These are phyloP conservation scores for Lophiostoma macrostomum DNA, from an alignment of 495 filamentous ascomycete genomes.

Conservation along the genomic window DNA sequence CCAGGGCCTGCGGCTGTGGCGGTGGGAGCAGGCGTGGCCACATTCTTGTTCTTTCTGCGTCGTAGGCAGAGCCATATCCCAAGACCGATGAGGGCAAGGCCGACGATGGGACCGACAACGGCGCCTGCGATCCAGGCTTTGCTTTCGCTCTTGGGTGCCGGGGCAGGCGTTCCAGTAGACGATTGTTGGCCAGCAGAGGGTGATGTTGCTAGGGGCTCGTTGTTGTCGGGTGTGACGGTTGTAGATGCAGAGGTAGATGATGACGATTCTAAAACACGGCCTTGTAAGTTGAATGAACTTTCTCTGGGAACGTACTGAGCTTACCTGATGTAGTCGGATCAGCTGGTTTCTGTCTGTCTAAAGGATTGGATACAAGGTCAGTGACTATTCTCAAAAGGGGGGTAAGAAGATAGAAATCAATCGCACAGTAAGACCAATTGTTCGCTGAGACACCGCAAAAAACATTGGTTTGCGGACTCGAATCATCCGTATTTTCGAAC, in stretches of 20 bases:
- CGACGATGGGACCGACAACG: slow-evolving; percentile 15
- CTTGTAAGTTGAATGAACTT: too few relatives aligned
- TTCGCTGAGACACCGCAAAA: slow-evolving; percentile 16
- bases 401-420: too few relatives aligned
- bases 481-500: slow-evolving; percentile 17
- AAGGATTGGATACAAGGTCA: too few relatives aligned
- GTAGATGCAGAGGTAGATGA: background rate
- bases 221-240: background rate
- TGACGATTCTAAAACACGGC: background rate
- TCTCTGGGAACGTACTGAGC: too few relatives aligned
- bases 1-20: too few relatives aligned
- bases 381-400: too few relatives aligned
- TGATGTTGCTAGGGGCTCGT: background rate
- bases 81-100: slow-evolving; percentile 4
- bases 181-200: too few relatives aligned
- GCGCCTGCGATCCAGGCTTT: slow-evolving; percentile 25
- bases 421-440: slow-evolving; percentile 18
- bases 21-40: background rate
- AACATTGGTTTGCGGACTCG: slow-evolving; percentile 13
- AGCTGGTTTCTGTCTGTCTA: too few relatives aligned
- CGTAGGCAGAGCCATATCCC: slow-evolving; percentile 8
- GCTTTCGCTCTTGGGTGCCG: slow-evolving; percentile 4
- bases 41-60: slow-evolving; percentile 8
- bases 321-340: slow-evolving; percentile 5
- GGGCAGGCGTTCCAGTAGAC: background rate